A percentile compares a stretch with the other conserved stretches of the same genome.
phyloP scores from a whole-genome alignment of 2,329 filamentous ascomycete genomes.

The Trichoderma citrinoviride region DNA sequence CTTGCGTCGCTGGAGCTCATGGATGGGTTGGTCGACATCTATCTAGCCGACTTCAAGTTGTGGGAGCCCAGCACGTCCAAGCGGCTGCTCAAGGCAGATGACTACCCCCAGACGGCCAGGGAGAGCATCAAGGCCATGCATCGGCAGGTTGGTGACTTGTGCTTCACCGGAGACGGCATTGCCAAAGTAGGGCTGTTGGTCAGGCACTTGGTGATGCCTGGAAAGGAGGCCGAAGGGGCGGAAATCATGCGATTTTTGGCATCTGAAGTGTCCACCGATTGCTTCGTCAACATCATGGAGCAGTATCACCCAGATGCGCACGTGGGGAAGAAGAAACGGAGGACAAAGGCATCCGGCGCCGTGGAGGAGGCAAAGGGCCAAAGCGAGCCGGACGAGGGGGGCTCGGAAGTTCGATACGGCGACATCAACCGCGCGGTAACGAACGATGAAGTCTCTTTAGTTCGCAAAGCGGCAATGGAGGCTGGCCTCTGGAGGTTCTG shows the following conservation, averaged over 20 bases:
- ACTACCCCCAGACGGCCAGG: slow-evolving; percentile 68
- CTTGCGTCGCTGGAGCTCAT: slow-evolving; percentile 68
- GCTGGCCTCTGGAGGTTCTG: slow-evolving; percentile 79
- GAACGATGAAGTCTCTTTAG: slow-evolving; percentile 61
- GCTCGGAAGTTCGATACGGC: slow-evolving; percentile 58
- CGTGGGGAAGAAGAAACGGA: slow-evolving; percentile 64
- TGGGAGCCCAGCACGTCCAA: slow-evolving; percentile 67
- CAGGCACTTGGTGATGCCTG: slow-evolving; percentile 82
- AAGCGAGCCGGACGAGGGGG: slow-evolving; percentile 25
- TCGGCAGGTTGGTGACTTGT: slow-evolving; percentile 75
- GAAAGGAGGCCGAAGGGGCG: slow-evolving; percentile 68
- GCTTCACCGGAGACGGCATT: slow-evolving; percentile 77
- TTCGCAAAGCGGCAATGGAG: slow-evolving; percentile 64
- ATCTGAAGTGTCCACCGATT: slow-evolving; percentile 66
- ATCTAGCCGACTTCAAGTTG: slow-evolving; percentile 85
- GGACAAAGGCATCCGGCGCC: slow-evolving; percentile 21
- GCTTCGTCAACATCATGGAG: slow-evolving; percentile 86
- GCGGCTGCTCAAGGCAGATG: slow-evolving; percentile 72
- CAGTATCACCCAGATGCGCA: slow-evolving; percentile 80
- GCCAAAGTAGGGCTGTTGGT: slow-evolving; percentile 75
- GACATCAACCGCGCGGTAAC: slow-evolving; percentile 69
- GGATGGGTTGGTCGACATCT: slow-evolving; percentile 79
- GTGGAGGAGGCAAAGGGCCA: slow-evolving; percentile 28
- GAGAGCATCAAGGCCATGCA: slow-evolving; percentile 82
- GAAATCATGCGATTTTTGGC: slow-evolving; percentile 77